These are phyloP conservation scores for Brassica incana DNA, from an alignment of 345 rosid genomes.

Conservation along the genomic window DNA sequence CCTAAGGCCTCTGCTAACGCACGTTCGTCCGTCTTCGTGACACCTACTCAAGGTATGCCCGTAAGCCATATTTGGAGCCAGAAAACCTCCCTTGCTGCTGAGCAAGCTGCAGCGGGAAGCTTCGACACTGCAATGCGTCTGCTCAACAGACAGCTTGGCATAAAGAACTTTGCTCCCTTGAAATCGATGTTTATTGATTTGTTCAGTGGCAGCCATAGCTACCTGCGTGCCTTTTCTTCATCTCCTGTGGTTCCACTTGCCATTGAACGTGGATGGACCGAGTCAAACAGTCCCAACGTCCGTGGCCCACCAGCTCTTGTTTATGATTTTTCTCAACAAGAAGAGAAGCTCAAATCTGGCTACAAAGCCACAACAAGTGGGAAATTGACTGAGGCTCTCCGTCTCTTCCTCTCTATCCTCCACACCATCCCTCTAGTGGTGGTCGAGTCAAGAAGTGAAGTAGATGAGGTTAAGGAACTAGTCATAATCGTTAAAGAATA, in stretches of 20 bases:
- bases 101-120: not conserved
- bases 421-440: slow-evolving; percentile 2
- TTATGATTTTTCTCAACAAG: not conserved
- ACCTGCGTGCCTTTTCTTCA: not conserved
- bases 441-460: not conserved
- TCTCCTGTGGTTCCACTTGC: not conserved
- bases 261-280: not conserved
- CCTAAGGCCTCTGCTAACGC: not conserved
- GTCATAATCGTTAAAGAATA: not conserved
- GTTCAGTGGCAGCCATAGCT: not conserved
- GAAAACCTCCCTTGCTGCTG: not conserved
- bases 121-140: slow-evolving; percentile 1
- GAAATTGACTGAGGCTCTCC: not conserved
- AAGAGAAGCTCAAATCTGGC: not conserved
- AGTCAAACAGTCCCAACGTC: not conserved
- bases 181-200: not conserved
- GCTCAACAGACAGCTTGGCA: not conserved
- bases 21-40: not conserved
- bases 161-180: not conserved
- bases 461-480: not conserved
- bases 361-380: not conserved
- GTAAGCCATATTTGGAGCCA: not conserved
- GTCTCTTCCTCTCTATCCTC: not conserved
- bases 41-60: slow-evolving; percentile 1
- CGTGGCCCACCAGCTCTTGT: slow-evolving; percentile 2